Percentiles rank a stretch among this genome's conserved stretches.
Conservation (phyloP, 2,329 filamentous ascomycete species). For the Aspergillus clavatus region DNA sequence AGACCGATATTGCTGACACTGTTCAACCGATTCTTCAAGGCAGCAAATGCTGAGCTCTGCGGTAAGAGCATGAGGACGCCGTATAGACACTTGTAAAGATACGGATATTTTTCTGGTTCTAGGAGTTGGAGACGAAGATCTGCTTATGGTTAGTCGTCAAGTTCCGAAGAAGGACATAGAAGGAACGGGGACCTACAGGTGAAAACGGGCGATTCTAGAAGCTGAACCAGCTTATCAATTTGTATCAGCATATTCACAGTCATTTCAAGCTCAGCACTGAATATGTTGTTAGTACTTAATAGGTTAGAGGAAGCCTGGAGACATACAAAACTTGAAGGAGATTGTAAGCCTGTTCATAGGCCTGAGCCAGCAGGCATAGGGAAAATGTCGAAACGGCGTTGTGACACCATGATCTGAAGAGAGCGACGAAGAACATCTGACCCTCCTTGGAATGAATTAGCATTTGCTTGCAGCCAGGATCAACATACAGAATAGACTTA, state of each 20-base stretch:
- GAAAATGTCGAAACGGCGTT: constrained; percentile 98
- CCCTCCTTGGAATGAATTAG: constrained; percentile 60
- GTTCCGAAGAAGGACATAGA: background rate
- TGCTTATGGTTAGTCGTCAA: constrained; percentile 35
- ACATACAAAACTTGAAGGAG: constrained; percentile 87
- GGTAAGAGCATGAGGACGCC: constrained; percentile 97
- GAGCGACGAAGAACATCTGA: constrained; percentile 86
- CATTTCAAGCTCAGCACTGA: constrained; percentile 92
- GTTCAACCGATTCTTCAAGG: constrained; percentile 92
- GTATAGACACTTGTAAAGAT: constrained; percentile 96
- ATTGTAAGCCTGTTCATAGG: constrained; percentile 96
- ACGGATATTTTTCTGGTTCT: constrained; percentile 90
- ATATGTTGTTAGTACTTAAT: constrained; percentile 22
- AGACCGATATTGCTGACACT: constrained; percentile 97
- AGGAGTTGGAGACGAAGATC: constrained; percentile 91
- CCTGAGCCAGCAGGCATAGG: constrained; percentile 88
- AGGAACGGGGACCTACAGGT: constrained; percentile 64
- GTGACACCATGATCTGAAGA: constrained; percentile 97
- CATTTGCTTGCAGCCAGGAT: background rate
- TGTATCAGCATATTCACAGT: constrained; percentile 98
- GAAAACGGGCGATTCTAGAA: constrained; percentile 95
- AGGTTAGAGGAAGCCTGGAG: background rate
- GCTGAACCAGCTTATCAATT: constrained; percentile 95
- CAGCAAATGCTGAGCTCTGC: constrained; percentile 94
- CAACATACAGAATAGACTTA: constrained; percentile 29